These are phyloP conservation scores for Didymella sp. DNA, from an alignment of 2,329 filamentous ascomycete genomes.

Conservation along the genomic window DNA sequence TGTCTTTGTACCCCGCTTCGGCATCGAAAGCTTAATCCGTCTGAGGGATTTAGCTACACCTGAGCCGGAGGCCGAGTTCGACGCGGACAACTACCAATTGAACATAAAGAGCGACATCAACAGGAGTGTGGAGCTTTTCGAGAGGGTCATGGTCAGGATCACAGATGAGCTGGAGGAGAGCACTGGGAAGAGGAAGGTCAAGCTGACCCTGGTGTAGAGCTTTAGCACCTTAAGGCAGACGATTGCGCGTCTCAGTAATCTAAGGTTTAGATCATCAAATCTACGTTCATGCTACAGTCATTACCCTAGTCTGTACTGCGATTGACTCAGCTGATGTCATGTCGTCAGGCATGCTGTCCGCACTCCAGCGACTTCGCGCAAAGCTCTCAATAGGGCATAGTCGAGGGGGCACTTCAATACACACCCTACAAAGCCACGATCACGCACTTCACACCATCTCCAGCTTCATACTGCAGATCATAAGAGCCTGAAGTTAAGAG, in stretches of 20 bases:
- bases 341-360: neutral
- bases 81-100: conserved; percentile 84
- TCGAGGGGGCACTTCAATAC: neutral
- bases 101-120: conserved; percentile 63
- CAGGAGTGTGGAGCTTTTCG: conserved; percentile 79
- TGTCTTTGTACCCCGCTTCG: conserved; percentile 93
- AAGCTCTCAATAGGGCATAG: neutral
- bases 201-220: conserved; percentile 64
- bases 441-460: neutral
- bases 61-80: conserved; percentile 80
- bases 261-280: neutral
- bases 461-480: neutral
- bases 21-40: conserved; percentile 90
- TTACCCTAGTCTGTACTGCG: neutral
- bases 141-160: conserved; percentile 88
- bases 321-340: neutral
- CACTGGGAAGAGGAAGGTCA: conserved; percentile 93
- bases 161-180: conserved; percentile 92
- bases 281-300: neutral
- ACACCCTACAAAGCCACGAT: conserved; percentile 4
- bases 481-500: neutral
- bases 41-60: conserved; percentile 80
- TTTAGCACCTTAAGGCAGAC: neutral
- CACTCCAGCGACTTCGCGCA: neutral
- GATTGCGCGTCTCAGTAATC: neutral